Evolutionary conservation across 2,329 filamentous ascomycete genomes (phyloP), one percentile per base, ranked within the genome.

Genomic region (Xylariaceae sp.): DNA sequence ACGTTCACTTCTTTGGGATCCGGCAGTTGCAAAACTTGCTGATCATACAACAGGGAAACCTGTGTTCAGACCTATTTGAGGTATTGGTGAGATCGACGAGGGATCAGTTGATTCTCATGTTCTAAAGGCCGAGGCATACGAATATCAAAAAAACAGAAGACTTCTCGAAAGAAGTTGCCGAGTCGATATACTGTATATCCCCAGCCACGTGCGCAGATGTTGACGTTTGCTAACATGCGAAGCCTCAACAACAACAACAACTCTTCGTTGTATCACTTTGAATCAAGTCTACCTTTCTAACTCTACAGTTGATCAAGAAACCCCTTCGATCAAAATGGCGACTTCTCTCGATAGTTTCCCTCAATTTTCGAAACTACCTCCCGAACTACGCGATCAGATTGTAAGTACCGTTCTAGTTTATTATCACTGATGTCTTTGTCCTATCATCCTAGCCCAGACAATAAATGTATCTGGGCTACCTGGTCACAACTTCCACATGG

Each of bases 381-480:
- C 73, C 17, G 78, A 80, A 69, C 72, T 80, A 56, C 74, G 77
- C 44, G 72, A 74, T 61, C 74, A 77, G 69, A 75, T 80, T 58
- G 63, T 65, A 61, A 58, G 63, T 51, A 2, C 39, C n/a, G 6
- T 37, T 48, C 17, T n/a, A 37, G 11, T 10, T 13, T 50, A 11
- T 37, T 44, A 34, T 53, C 44, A 11, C 13, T 15, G 5, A 6
- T 15, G 13, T n/a, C 41, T 49, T 11, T 11, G 0, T 30, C 7
- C 47, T 41, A 52, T 17, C 13, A 45, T 7, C 37, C 44, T 23
- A 4, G 17, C n/a, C 51, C 9, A 1, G 17, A 3, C 11, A 45
- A 15, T 13, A 15, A 7, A 23, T n/a, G 9, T 51, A 15, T 30
- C 6, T 17, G 6, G 49, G 18, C 23, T 51, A 47, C 23, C 23